A percentile compares a stretch with the other conserved stretches of the same genome.
Conservation (phyloP, 129 eudicot species). For the Helianthus tuberosus region DNA sequence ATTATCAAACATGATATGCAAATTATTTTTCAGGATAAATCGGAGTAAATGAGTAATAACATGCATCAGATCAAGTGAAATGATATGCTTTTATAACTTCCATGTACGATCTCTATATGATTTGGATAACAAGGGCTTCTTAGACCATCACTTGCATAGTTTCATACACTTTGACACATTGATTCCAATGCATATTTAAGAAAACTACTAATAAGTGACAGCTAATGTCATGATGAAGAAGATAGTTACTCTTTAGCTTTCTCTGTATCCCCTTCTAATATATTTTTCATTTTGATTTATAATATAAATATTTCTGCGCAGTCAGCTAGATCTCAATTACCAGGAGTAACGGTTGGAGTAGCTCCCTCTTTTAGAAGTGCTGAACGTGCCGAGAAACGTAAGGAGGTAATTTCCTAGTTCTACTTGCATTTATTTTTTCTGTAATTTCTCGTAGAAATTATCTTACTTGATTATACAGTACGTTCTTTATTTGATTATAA, state of each 20-base stretch:
- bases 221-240: background rate
- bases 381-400: slow-evolving; percentile 74
- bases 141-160: slow-evolving; percentile 5
- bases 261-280: background rate
- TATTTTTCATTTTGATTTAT: background rate
- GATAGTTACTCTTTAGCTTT: background rate
- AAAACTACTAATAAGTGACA: background rate
- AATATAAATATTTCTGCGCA: slow-evolving; percentile 32
- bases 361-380: slow-evolving; percentile 68
- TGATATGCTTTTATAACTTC: background rate
- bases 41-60: background rate
- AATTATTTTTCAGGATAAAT: background rate
- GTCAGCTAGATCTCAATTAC: slow-evolving; percentile 35
- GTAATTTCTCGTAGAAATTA: background rate
- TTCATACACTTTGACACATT: background rate
- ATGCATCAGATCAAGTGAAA: background rate
- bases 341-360: slow-evolving; percentile 65
- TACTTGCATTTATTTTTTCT: background rate
- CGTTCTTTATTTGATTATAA: background rate
- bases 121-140: background rate
- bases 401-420: slow-evolving; percentile 57
- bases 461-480: background rate
- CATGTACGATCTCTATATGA: background rate
- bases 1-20: background rate
- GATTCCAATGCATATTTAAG: background rate